Percentiles rank a stretch among this genome's conserved stretches.
These are phyloP conservation scores for Penicillium psychrosexuale DNA, from an alignment of 2,329 filamentous ascomycete species.

Conservation along the genomic window DNA sequence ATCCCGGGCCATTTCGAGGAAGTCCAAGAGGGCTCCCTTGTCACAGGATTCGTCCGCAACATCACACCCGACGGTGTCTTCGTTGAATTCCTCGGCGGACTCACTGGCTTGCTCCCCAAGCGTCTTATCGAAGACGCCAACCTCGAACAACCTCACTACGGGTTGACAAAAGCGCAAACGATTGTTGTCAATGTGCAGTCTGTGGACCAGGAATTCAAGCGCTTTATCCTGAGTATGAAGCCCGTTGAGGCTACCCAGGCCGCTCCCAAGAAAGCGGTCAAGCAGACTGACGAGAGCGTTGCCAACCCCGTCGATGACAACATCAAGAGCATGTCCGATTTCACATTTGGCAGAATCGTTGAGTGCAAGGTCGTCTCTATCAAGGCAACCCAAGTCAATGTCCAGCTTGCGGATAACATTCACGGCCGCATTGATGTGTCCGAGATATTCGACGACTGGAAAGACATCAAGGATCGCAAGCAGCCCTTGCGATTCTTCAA, in stretches of 20 bases:
- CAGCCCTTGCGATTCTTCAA: slow-evolving; percentile 73
- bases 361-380: slow-evolving; percentile 78
- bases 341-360: slow-evolving; percentile 67
- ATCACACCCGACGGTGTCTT: slow-evolving; percentile 79
- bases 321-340: slow-evolving; percentile 65
- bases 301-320: slow-evolving; percentile 63
- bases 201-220: slow-evolving; percentile 65
- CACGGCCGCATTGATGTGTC: slow-evolving; percentile 93
- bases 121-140: slow-evolving; percentile 70
- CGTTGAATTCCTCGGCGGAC: slow-evolving; percentile 76
- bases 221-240: slow-evolving; percentile 65
- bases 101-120: slow-evolving; percentile 78
- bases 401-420: slow-evolving; percentile 79
- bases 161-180: slow-evolving; percentile 72
- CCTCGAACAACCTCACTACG: slow-evolving; percentile 68
- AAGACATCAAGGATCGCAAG: slow-evolving; percentile 79
- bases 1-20: slow-evolving; percentile 71
- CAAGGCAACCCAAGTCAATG: slow-evolving; percentile 89
- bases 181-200: slow-evolving; percentile 69
- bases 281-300: slow-evolving; percentile 37
- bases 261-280: slow-evolving; percentile 41
- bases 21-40: slow-evolving; percentile 63
- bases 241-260: slow-evolving; percentile 50
- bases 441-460: slow-evolving; percentile 83
- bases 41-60: slow-evolving; percentile 80